Percentiles rank a stretch among this genome's conserved stretches.
Evolutionary conservation across 768 basidiomycete genomes (phyloP).

Genomic region (Dioszegia hungarica): DNA sequence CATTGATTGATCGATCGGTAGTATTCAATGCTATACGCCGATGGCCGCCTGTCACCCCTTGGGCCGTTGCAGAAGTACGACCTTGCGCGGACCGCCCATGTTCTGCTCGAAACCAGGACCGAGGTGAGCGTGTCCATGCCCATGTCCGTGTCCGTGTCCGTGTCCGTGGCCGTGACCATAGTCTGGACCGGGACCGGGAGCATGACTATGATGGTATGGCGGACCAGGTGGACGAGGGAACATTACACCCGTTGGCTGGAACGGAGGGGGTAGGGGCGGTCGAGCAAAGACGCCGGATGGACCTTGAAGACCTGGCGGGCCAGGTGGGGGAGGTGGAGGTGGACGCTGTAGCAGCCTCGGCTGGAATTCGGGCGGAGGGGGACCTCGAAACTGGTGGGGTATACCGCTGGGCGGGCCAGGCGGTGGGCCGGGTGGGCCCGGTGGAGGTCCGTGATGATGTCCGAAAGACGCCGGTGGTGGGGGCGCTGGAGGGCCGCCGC

Average conservation of each 20-base stretch:
- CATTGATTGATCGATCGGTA: no score
- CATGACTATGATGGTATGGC: no score
- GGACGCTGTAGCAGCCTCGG: neutral
- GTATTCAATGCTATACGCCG: neutral
- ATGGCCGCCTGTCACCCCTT: neutral
- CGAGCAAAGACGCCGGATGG: neutral
- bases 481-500: neutral
- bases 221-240: no score
- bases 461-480: no score
- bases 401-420: neutral
- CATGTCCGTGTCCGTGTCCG: no score
- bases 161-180: neutral
- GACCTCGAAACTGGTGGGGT: neutral
- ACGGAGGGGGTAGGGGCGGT: neutral
- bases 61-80: slow-evolving; percentile 1
- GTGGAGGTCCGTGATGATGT: neutral
- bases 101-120: no score
- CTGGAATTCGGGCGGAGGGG: slow-evolving; percentile 5
- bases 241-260: neutral
- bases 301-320: neutral
- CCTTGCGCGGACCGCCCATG: neutral
- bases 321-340: neutral
- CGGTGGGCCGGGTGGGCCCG: neutral
- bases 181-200: neutral
- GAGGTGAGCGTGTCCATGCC: no score